A percentile compares a stretch with the other conserved stretches of the same genome.
phyloP scores from a whole-genome alignment of 148 eudicot genomes.

The Cornus suecica region DNA sequence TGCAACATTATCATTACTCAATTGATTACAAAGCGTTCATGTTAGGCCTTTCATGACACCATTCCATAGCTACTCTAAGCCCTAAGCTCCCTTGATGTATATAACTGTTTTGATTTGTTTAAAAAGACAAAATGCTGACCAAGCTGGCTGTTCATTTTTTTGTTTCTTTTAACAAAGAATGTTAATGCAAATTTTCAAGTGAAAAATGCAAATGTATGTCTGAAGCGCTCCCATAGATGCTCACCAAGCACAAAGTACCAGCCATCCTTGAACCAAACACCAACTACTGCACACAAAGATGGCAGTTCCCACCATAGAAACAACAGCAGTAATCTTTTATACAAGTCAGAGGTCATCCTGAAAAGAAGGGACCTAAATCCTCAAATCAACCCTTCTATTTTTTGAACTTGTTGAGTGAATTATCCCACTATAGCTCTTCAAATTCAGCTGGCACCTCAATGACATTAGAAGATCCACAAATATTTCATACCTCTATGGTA shows the following conservation, averaged over 20 bases:
- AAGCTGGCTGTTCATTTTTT: not conserved
- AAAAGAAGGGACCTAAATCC: not conserved
- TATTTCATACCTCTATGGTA: slow-evolving; percentile 6
- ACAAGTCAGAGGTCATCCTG: not conserved
- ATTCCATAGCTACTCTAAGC: not conserved
- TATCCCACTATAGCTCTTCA: slow-evolving; percentile 2
- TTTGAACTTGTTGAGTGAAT: slow-evolving; percentile 5
- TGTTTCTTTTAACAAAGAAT: not conserved
- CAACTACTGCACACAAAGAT: not conserved
- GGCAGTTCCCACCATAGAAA: not conserved
- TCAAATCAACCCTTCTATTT: not conserved
- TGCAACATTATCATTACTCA: not conserved
- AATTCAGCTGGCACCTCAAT: slow-evolving; percentile 19
- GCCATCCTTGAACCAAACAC: not conserved
- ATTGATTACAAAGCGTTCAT: not conserved
- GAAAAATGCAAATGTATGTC: not conserved
- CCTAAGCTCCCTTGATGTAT: not conserved
- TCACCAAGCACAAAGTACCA: not conserved
- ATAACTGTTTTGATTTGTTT: not conserved
- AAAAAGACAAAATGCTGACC: not conserved
- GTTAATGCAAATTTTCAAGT: not conserved
- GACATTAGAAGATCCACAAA: slow-evolving; percentile 12
- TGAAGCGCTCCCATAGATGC: not conserved
- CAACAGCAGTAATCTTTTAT: not conserved
- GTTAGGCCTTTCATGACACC: not conserved